phyloP scores from a whole-genome alignment of 2,329 filamentous ascomycete genomes.

The Fusarium abutilonis region DNA sequence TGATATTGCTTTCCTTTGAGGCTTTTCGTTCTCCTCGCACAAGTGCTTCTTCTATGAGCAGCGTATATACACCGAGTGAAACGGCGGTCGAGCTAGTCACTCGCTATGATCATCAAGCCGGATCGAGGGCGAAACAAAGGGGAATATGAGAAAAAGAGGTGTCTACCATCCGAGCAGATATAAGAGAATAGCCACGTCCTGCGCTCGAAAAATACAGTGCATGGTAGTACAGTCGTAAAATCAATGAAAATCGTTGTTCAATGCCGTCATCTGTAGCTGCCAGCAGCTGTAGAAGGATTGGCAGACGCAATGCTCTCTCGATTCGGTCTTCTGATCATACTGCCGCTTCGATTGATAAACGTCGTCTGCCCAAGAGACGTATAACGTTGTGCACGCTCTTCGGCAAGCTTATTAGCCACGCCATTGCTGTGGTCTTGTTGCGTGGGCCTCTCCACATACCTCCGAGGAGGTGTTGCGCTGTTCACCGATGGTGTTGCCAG shows the following conservation, averaged over 20 bases:
- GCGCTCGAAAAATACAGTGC: conserved; percentile 43
- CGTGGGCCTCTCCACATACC: conserved; percentile 60
- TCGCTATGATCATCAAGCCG: conserved; percentile 37
- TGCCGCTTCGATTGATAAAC: conserved; percentile 57
- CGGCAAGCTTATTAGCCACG: conserved; percentile 36
- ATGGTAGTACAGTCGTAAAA: conserved; percentile 45
- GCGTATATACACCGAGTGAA: conserved; percentile 35
- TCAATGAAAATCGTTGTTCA: conserved; percentile 43
- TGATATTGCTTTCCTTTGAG: conserved; percentile 15
- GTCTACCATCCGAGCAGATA: conserved; percentile 40
- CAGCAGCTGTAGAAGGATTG: conserved; percentile 54
- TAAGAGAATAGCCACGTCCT: conserved; percentile 48
- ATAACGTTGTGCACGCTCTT: conserved; percentile 51
- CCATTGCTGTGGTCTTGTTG: conserved; percentile 52
- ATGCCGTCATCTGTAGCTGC: conserved; percentile 57
- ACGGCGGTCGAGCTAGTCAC: conserved; percentile 18
- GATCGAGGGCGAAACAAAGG: conserved; percentile 27
- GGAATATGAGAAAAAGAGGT: conserved; percentile 15
- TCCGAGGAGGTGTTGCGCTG: conserved; percentile 53
- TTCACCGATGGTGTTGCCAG: conserved; percentile 54
- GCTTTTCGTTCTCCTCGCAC: conserved; percentile 19
- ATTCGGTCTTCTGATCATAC: conserved; percentile 56
- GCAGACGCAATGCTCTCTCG: conserved; percentile 53
- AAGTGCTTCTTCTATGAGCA: conserved; percentile 20
- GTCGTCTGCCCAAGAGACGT: conserved; percentile 56